Percentiles rank a stretch among this genome's conserved stretches.
Evolutionary conservation across 345 rosid genomes (phyloP).

Genomic region (Luvunga scandens): DNA sequence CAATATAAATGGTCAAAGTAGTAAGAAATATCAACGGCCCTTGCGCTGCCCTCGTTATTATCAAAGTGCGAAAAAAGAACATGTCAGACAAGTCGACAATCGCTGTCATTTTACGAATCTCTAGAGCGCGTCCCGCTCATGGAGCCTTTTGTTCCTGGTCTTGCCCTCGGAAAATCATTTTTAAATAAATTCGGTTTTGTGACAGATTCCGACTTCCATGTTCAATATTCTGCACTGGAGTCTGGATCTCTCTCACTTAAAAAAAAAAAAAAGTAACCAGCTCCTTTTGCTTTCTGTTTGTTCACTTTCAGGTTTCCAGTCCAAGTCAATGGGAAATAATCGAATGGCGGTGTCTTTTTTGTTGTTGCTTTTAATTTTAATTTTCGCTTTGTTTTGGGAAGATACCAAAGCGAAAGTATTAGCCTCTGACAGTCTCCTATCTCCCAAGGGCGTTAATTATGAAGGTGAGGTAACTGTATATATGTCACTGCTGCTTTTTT

Average conservation of each 20-base stretch:
- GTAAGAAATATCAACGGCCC: background rate
- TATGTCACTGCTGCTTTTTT: background rate
- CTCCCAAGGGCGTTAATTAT: constrained; percentile 92
- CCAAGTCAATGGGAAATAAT: constrained; percentile 28
- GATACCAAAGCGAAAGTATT: constrained; percentile 20
- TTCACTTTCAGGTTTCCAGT: too few species aligned
- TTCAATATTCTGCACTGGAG: too few species aligned
- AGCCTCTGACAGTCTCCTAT: constrained; percentile 67
- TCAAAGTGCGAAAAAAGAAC: background rate
- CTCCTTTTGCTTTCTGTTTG: too few species aligned
- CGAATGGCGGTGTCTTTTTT: constrained; percentile 23
- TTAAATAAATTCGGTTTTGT: too few species aligned
- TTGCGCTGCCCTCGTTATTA: background rate
- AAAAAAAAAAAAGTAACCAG: too few species aligned
- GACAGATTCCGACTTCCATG: background rate
- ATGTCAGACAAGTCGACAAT: constrained; percentile 52
- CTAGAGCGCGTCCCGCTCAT: constrained; percentile 43
- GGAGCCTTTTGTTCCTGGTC: background rate
- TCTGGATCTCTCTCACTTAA: too few species aligned
- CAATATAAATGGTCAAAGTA: background rate
- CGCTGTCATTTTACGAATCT: constrained; percentile 49
- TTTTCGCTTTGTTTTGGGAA: constrained; percentile 29
- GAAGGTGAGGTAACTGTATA: constrained; percentile 81
- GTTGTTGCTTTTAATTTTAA: constrained; percentile 28
- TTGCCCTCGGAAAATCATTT: background rate